Base-by-base conservation (phyloP, 192 early-diverging fungal species). In the Paraglomus brasilianum region DNA sequence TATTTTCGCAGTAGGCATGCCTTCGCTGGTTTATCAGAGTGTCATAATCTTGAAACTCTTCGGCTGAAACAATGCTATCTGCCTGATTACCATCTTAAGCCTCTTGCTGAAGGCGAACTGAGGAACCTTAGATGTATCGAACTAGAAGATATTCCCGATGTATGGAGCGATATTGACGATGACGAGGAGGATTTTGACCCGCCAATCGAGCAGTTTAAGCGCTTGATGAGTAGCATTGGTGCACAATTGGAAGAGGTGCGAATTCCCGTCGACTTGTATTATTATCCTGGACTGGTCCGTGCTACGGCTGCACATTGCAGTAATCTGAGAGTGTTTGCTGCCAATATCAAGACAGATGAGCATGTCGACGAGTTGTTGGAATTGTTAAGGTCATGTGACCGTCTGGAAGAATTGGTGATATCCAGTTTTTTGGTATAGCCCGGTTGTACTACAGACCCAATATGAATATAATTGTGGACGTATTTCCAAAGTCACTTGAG, bases 261-360 rank as follows among this genome's bases (percentile, higher is more conserved):
- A 49, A 49, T 65, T 39, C 36, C 46, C 50, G 46, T 65, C 46
- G 62, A 65, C n/a, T 49, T 65, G 21, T 40, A 65, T 48, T 65
- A 21, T 49, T 65, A 65, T 65, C 45, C 46, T 38, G 24, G 30
- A 6, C 36, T 65, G 5, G 50, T 65, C 13, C 30, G 50, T 5
- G 50, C 46, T 1, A 49, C 50, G 4, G 62, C 45, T 1, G 15
- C n/a, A 24, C 21, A 24, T 50, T 65, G 62, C 50, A 44, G 45
- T 39, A 65, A 65, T 38, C 38, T 65, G 39, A 47, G 19, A 30
- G 5, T 21, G 38, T 48, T 65, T 49, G 19, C 46, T 8, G 62
- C 45, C 30, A 65, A 30, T 36, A 36, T 65, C 9, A 65, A 47
- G 38, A 48, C 8, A 11, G 62, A 65, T 49, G 62, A 65, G 10